These are phyloP conservation scores for Podaxis carcinomalis DNA, from an alignment of 768 basidiomycete genomes.

Conservation along the genomic window DNA sequence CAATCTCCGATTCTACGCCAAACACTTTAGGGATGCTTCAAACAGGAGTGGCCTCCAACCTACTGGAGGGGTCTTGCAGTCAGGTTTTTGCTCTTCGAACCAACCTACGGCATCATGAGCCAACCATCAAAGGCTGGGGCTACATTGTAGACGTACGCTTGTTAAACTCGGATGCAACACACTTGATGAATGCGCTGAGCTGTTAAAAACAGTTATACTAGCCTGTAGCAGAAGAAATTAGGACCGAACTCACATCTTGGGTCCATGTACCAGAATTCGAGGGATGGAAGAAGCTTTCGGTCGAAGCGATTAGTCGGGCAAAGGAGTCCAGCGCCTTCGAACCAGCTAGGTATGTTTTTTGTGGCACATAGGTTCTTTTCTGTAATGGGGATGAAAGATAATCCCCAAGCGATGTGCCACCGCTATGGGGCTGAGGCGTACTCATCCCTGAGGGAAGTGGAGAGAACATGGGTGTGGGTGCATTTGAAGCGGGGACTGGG, in stretches of 20 bases:
- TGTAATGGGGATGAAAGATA: constrained; percentile 56
- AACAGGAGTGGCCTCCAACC: constrained; percentile 9
- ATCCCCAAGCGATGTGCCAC: constrained; percentile 41
- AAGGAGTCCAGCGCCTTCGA: constrained; percentile 83
- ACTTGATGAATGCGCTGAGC: constrained; percentile 84
- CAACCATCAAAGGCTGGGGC: background rate
- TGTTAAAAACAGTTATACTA: constrained; percentile 19
- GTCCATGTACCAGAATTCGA: constrained; percentile 86
- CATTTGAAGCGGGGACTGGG: constrained; percentile 53
- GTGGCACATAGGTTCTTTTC: constrained; percentile 35
- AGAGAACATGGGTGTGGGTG: constrained; percentile 71
- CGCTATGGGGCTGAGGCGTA: constrained; percentile 44
- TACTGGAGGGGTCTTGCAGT: constrained; percentile 77
- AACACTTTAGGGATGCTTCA: background rate
- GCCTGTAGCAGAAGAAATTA: background rate
- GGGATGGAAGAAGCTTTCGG: constrained; percentile 89
- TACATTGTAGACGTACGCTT: constrained; percentile 44
- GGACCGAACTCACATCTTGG: constrained; percentile 46
- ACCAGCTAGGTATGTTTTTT: constrained; percentile 70
- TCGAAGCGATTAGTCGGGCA: constrained; percentile 79
- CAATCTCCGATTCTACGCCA: constrained; percentile 60
- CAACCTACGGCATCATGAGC: constrained; percentile 43
- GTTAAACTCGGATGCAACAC: constrained; percentile 80
- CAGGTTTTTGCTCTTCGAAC: constrained; percentile 71
- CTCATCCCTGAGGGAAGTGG: constrained; percentile 60